Conservation (phyloP, 140 eudicot species). For the Anethum foeniculum region DNA sequence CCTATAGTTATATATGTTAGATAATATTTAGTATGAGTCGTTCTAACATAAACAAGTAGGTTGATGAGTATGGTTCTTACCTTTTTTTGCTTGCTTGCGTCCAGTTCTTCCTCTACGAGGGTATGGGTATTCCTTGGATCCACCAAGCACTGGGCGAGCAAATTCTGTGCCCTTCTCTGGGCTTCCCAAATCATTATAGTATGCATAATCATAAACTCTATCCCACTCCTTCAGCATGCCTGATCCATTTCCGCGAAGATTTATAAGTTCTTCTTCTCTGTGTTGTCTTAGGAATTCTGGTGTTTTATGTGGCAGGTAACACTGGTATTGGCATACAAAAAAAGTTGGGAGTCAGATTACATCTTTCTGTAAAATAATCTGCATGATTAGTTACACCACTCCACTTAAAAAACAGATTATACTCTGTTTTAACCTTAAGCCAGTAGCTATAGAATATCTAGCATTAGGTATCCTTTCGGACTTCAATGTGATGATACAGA, state of each 20-base stretch:
- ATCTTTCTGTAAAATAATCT: not conserved
- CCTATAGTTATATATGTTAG: not conserved
- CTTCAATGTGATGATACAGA: not conserved
- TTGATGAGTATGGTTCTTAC: constrained; percentile 14
- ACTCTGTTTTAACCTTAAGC: not conserved
- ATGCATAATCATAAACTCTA: constrained; percentile 78
- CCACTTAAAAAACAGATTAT: not conserved
- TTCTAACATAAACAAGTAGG: not conserved
- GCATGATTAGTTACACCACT: not conserved
- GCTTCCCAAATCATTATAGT: constrained; percentile 65
- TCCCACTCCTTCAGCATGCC: constrained; percentile 78
- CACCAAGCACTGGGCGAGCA: constrained; percentile 78
- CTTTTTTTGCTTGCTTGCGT: constrained; percentile 46
- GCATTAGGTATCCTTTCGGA: not conserved
- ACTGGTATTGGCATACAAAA: constrained; percentile 31
- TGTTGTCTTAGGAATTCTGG: constrained; percentile 50
- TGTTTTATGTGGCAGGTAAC: constrained; percentile 57
- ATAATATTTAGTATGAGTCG: not conserved
- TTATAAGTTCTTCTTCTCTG: constrained; percentile 56
- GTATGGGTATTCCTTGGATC: constrained; percentile 56
- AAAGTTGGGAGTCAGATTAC: not conserved
- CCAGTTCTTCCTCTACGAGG: constrained; percentile 85
- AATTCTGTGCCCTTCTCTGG: constrained; percentile 57
- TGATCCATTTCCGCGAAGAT: constrained; percentile 63
- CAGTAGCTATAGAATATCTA: not conserved